Evolutionary conservation across 805 yeast species (phyloP), one percentile per base, ranked within the genome.

Genomic region (Ogataea allantospora): DNA sequence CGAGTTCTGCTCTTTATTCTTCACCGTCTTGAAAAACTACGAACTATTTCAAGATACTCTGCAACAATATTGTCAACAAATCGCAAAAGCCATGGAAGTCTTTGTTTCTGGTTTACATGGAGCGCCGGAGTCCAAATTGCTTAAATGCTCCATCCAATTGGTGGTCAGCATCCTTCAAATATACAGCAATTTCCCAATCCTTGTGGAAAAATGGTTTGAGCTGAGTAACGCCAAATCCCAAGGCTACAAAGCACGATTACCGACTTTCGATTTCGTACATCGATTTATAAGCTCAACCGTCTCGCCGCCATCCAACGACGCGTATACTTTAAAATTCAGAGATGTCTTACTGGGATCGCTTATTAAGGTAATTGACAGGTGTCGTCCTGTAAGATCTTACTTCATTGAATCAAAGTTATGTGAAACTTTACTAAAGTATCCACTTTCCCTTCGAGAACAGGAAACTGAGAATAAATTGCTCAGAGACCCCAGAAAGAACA

Each of bases 201-300:
- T 50, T 22, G 48, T 39, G 11, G 51, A 50, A 24, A 35, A 28
- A 14, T 50, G 53, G 55, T 50, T 48, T 19, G 35, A 39, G 18
- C 29, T 38, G 5, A 35, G 45, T 25, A 38, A 15, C 9, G 20
- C 24, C 20, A 37, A 45, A 20, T 28, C 36, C 7, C 15, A 42
- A 12, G 31, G 26, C 3, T 35, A 30, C 11, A 23, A 21, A 27
- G 35, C 30, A 13, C 17, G 30, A 11, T 42, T 48, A n/a, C 55
- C 55, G 3, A 34, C 53, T 3, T 50, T 50, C 25, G 46, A 42
- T 15, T 50, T 46, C 29, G 46, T 44, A 4, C 44, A 43, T 16
- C 18, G 32, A 6, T 36, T 48, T 17, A 38, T 42, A 13, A 26
- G 24, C 20, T 31, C 32, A 7, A 35, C 47, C 1, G 27, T 43